A percentile compares a stretch with the other conserved stretches of the same genome.
These are phyloP conservation scores for Penicillium longicatenatum DNA, from an alignment of 495 filamentous ascomycete species.

Conservation along the genomic window DNA sequence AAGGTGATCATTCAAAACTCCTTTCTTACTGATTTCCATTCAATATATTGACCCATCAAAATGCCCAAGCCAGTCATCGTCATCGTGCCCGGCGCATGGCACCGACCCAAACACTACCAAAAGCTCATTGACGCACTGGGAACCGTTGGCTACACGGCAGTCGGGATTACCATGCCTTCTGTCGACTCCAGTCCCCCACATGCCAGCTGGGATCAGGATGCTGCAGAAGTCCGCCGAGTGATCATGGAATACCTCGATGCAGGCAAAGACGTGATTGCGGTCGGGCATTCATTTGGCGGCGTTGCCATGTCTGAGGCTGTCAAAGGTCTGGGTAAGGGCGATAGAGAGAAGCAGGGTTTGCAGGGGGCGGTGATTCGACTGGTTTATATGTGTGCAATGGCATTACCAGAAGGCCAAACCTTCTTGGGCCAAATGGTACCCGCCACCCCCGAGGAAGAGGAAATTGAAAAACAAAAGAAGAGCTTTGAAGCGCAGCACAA, in stretches of 20 bases:
- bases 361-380: constrained; percentile 41
- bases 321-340: constrained; percentile 38
- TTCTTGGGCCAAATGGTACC: constrained; percentile 26
- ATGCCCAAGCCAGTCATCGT: constrained; percentile 36
- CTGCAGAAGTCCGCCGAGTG: constrained; percentile 26
- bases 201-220: constrained; percentile 32
- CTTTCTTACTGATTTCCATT: neutral
- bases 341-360: constrained; percentile 39
- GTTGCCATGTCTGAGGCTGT: constrained; percentile 39
- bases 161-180: constrained; percentile 28
- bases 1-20: neutral
- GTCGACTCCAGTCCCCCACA: constrained; percentile 32
- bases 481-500: neutral
- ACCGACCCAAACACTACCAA: constrained; percentile 40
- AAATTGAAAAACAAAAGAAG: constrained; percentile 23
- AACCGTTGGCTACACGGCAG: constrained; percentile 29
- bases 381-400: constrained; percentile 40
- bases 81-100: constrained; percentile 47
- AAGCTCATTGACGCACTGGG: constrained; percentile 33
- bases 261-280: constrained; percentile 37
- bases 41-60: neutral
- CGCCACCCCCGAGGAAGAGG: constrained; percentile 26
- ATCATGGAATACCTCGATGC: constrained; percentile 25
- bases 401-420: constrained; percentile 27
- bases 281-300: constrained; percentile 44